A percentile compares a stretch with the other conserved stretches of the same genome.
phyloP scores from a whole-genome alignment of 768 basidiomycete genomes.

The Podaxis mareebaensis region DNA sequence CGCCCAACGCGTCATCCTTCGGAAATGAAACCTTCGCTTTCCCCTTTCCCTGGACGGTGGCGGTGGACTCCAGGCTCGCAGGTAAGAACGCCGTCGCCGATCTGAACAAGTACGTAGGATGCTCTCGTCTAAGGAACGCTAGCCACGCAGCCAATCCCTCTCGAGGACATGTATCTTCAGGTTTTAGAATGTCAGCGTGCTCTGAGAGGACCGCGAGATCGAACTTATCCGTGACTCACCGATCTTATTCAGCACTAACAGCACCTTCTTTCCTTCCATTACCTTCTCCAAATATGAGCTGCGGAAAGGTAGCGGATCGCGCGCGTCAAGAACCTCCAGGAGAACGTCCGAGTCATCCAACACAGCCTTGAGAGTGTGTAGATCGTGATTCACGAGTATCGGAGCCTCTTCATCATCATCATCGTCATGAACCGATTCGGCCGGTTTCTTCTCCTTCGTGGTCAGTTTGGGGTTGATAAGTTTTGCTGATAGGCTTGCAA shows the following conservation, averaged over 20 bases:
- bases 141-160: slow-evolving; percentile 78
- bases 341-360: slow-evolving; percentile 79
- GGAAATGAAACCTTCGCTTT: slow-evolving; percentile 41
- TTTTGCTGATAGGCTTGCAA: slow-evolving; percentile 47
- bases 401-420: slow-evolving; percentile 61
- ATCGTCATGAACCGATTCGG: slow-evolving; percentile 29
- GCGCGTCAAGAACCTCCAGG: slow-evolving; percentile 78
- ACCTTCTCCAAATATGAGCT: slow-evolving; percentile 62
- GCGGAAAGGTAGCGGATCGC: slow-evolving; percentile 76
- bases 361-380: slow-evolving; percentile 64
- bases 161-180: slow-evolving; percentile 73
- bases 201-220: neutral
- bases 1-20: slow-evolving; percentile 62
- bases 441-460: slow-evolving; percentile 28
- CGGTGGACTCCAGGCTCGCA: slow-evolving; percentile 21
- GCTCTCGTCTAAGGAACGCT: slow-evolving; percentile 52
- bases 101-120: slow-evolving; percentile 73
- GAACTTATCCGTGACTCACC: slow-evolving; percentile 49
- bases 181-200: neutral
- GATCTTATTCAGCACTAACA: slow-evolving; percentile 85
- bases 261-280: slow-evolving; percentile 40
- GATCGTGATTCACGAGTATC: slow-evolving; percentile 59
- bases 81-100: slow-evolving; percentile 71
- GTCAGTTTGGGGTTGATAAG: slow-evolving; percentile 36
- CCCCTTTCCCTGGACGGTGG: slow-evolving; percentile 40